These are phyloP conservation scores for Sporothrix sp. DNA, from an alignment of 2,329 filamentous ascomycete genomes.

Conservation along the genomic window DNA sequence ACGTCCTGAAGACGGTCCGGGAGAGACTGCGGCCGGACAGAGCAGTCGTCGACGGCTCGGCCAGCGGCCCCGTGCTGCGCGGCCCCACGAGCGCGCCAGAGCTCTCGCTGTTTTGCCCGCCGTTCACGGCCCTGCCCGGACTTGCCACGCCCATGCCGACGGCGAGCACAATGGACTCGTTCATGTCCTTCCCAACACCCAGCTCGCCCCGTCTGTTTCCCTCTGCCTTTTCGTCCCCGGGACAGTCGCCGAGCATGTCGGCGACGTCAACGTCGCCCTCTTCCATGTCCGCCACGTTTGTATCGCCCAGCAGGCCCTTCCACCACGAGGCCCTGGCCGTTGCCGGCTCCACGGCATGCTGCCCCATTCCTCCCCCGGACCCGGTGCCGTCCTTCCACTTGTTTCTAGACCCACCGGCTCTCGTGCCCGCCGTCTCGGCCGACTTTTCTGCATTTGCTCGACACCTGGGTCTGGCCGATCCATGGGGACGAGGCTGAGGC, in stretches of 20 bases:
- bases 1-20: conserved; percentile 8
- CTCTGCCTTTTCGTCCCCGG: conserved; percentile 5
- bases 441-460: conserved; percentile 4
- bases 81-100: neutral
- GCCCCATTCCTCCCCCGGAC: neutral
- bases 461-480: neutral
- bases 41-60: neutral
- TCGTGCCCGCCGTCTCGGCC: neutral
- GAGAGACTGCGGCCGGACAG: neutral
- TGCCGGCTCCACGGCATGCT: neutral
- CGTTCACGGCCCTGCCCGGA: conserved; percentile 1
- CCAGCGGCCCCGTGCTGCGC: neutral
- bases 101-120: conserved; percentile 12
- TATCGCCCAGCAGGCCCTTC: neutral
- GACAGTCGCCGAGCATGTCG: conserved; percentile 1
- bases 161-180: conserved; percentile 10
- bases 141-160: conserved; percentile 5
- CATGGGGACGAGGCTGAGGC: neutral
- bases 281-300: conserved; percentile 9
- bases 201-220: conserved; percentile 9
- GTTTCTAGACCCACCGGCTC: neutral
- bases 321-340: neutral
- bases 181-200: conserved; percentile 11
- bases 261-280: conserved; percentile 7
- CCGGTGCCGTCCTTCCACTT: neutral